Percentiles rank a stretch among this genome's conserved stretches.
These are phyloP conservation scores for Sutorius australiensis DNA, from an alignment of 768 basidiomycete genomes.

Conservation along the genomic window DNA sequence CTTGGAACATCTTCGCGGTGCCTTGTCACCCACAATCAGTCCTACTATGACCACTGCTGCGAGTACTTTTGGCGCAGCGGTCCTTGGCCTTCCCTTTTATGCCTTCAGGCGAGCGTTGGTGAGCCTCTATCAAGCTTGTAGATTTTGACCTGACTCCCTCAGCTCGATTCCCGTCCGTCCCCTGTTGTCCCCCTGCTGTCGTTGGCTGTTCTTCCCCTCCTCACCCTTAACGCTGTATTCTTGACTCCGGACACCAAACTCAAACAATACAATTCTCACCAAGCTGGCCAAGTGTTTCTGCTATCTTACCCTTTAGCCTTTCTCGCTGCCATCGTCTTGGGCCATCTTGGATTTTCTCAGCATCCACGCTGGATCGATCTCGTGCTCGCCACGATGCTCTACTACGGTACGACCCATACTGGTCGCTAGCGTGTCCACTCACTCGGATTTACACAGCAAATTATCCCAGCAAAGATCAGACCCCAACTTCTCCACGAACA, in stretches of 20 bases:
- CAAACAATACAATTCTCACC: constrained; percentile 44
- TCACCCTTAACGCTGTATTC: constrained; percentile 62
- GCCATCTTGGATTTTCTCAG: constrained; percentile 62
- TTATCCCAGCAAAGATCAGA: constrained; percentile 46
- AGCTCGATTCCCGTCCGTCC: constrained; percentile 50
- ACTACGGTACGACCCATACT: constrained; percentile 49
- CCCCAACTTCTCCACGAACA: constrained; percentile 43
- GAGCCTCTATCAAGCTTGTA: constrained; percentile 21
- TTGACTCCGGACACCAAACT: constrained; percentile 49
- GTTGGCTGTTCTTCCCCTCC: constrained; percentile 55
- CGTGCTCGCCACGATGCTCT: constrained; percentile 53
- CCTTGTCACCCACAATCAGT: constrained; percentile 56
- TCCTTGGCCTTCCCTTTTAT: constrained; percentile 64
- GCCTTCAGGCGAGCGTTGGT: constrained; percentile 57
- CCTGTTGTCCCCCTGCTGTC: constrained; percentile 55
- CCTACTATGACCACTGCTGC: constrained; percentile 53
- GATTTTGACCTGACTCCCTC: constrained; percentile 9
- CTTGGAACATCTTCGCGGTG: constrained; percentile 57
- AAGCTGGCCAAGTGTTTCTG: constrained; percentile 53
- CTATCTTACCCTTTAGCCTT: constrained; percentile 55
- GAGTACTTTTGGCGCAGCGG: constrained; percentile 57
- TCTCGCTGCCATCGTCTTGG: constrained; percentile 49
- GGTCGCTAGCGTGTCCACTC: constrained; percentile 2
- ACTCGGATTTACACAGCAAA: constrained; percentile 38
- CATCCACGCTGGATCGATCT: constrained; percentile 57